Base-by-base conservation (phyloP, 371 early-diverging fungal species). In the Mucor mucedo region DNA sequence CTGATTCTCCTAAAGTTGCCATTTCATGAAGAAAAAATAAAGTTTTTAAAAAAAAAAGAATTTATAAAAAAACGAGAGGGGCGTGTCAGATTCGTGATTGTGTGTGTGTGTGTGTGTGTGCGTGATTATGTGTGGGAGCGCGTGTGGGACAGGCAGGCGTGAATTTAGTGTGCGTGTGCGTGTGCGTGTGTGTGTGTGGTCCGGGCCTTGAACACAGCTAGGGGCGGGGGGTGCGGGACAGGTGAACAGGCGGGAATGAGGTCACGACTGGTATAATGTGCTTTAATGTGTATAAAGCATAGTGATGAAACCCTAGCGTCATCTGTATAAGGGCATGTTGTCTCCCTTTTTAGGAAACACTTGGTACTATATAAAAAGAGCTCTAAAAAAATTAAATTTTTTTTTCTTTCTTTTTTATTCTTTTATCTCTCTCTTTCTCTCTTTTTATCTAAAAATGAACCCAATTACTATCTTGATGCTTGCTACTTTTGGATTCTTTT, bases 1-100 rank as follows among this genome's bases (percentile, higher is more conserved):
- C 63, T 54, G 68, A 52, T n/a, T 71, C 72, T 32, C 72, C 67
- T 27, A 62, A 48, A 41, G 62, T 33, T 11, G 68, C 32, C 72
- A 67, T 71, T 58, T 8, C 42, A 21, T 54, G 39, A 16, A 39
- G 5, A 29, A 56, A 42, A 44, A 27, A 56, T 21, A 44, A 29
- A 56, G 21, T 21, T 21, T 21, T 21, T 21, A 42, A 27, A 42
- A 42, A 42, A 56, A 56, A 56, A 42, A 27, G 5, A 10, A 29
- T 42, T 56, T 27, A 42, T 27, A 4, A 2, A 38, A 38, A 28
- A 45, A 44, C n/a, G n/a, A 9, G 21, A 35, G 35, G 35, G 35
- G 35, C 35, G 35, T 35, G 35, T 35, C 35, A 35, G 6, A 6
- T 35, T 35, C 35, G 35, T 35, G 35, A 35, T 35, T 35, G 4